These are phyloP conservation scores for Astrothelium subdiscretum DNA, from an alignment of 495 filamentous ascomycete species.

Conservation along the genomic window DNA sequence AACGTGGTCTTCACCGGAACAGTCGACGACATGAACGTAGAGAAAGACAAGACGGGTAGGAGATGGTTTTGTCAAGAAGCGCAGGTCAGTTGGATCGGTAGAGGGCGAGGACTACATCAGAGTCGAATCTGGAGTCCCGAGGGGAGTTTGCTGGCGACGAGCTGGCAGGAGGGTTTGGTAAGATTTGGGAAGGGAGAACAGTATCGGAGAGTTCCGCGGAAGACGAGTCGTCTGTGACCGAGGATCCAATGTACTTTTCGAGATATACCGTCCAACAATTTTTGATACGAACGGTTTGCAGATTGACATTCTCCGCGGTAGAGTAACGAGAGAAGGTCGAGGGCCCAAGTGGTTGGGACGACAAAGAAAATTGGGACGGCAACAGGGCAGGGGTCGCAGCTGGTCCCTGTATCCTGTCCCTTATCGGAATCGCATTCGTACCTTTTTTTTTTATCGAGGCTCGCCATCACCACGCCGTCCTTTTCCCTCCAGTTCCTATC, in stretches of 20 bases:
- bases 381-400: not conserved
- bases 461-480: not conserved
- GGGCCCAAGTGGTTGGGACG: not conserved
- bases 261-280: too few species aligned
- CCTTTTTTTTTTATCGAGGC: not conserved
- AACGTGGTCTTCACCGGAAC: conserved; percentile 48
- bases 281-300: too few species aligned
- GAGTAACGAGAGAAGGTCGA: too few species aligned
- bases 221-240: not conserved
- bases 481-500: not conserved
- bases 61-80: conserved; percentile 63
- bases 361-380: not conserved
- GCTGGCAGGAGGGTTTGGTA: conserved; percentile 49
- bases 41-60: conserved; percentile 30
- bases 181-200: not conserved
- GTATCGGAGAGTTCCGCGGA: not conserved
- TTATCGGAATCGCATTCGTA: too few species aligned
- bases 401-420: not conserved
- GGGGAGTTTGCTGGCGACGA: conserved; percentile 50
- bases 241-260: not conserved
- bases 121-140: conserved; percentile 52
- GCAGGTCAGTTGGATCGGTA: conserved; percentile 42
- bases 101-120: conserved; percentile 48
- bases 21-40: conserved; percentile 25
- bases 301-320: too few species aligned